Evolutionary conservation across 2,329 filamentous ascomycete species (phyloP).

Genomic region (Sporothrix variecibatus): DNA sequence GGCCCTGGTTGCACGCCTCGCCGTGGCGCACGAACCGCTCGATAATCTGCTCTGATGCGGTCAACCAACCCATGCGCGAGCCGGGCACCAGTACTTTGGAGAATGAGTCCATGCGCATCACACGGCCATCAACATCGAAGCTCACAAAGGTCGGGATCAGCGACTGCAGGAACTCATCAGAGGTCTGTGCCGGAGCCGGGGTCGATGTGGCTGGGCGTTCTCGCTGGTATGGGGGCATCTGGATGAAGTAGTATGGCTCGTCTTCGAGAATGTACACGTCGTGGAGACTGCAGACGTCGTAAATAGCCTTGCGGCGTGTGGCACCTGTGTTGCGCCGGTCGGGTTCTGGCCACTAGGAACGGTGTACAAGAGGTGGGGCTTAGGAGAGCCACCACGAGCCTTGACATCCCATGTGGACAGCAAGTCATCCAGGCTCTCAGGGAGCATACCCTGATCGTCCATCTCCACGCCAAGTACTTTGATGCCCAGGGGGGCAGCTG

Average conservation of each 20-base stretch:
- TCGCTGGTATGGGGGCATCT: conserved; percentile 75
- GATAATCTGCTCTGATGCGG: conserved; percentile 79
- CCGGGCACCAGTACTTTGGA: conserved; percentile 89
- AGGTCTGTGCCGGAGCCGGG: conserved; percentile 1
- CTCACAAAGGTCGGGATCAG: conserved; percentile 76
- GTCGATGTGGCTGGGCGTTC: conserved; percentile 44
- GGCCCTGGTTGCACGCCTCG: conserved; percentile 82
- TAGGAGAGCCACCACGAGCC: conserved; percentile 46
- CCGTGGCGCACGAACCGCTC: conserved; percentile 80
- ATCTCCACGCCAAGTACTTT: conserved; percentile 53
- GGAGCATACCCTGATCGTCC: conserved; percentile 57
- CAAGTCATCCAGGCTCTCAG: conserved; percentile 54
- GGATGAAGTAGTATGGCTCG: conserved; percentile 92
- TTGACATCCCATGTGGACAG: conserved; percentile 53
- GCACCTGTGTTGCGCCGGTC: conserved; percentile 78
- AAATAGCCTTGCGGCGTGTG: conserved; percentile 70
- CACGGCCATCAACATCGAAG: conserved; percentile 82
- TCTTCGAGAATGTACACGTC: conserved; percentile 88
- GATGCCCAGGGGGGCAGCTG: conserved; percentile 55
- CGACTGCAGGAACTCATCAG: conserved; percentile 69
- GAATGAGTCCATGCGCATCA: conserved; percentile 89
- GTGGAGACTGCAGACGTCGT: conserved; percentile 77
- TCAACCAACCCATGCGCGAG: conserved; percentile 83
- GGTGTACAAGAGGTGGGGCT: conserved; percentile 60
- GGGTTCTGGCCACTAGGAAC: conserved; percentile 84